A percentile compares a stretch with the other conserved stretches of the same genome.
Evolutionary conservation across 2,329 filamentous ascomycete genomes (phyloP).

Genomic region (Colletotrichum tropicicola): DNA sequence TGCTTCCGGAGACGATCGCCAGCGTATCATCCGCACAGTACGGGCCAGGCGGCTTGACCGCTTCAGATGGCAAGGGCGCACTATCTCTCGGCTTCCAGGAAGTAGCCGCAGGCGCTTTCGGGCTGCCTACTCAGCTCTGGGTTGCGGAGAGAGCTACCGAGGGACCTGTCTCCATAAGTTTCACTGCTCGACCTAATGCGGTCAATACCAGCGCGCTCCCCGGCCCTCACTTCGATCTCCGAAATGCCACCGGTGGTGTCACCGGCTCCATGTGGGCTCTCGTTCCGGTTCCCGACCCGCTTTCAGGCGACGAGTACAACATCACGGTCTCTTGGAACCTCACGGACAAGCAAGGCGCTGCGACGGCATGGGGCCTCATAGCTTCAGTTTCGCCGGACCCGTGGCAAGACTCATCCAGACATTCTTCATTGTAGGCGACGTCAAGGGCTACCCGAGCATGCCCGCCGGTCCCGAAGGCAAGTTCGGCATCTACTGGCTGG

Average conservation of each 20-base stretch:
- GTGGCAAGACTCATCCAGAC: neutral
- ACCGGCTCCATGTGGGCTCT: constrained; percentile 13
- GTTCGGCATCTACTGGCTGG: constrained; percentile 12
- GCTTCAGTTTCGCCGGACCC: neutral
- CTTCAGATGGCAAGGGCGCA: constrained; percentile 10
- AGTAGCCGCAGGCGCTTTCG: neutral
- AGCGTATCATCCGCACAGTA: neutral
- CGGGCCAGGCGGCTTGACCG: neutral
- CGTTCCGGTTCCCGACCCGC: neutral
- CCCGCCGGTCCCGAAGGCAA: neutral
- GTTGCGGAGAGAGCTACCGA: neutral
- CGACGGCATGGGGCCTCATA: neutral
- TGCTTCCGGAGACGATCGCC: neutral
- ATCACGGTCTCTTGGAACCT: constrained; percentile 2
- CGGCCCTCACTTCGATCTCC: constrained; percentile 7
- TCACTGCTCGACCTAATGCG: neutral
- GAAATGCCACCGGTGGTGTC: neutral
- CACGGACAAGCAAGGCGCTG: neutral
- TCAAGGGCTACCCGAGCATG: constrained; percentile 1
- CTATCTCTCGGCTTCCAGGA: constrained; percentile 14
- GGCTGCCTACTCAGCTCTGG: neutral
- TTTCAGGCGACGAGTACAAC: neutral
- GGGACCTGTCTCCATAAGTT: neutral
- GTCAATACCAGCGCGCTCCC: neutral
- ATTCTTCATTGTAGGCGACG: constrained; percentile 3